phyloP scores from a whole-genome alignment of 2,329 filamentous ascomycete species.

The Biscogniauxia mediterranea region DNA sequence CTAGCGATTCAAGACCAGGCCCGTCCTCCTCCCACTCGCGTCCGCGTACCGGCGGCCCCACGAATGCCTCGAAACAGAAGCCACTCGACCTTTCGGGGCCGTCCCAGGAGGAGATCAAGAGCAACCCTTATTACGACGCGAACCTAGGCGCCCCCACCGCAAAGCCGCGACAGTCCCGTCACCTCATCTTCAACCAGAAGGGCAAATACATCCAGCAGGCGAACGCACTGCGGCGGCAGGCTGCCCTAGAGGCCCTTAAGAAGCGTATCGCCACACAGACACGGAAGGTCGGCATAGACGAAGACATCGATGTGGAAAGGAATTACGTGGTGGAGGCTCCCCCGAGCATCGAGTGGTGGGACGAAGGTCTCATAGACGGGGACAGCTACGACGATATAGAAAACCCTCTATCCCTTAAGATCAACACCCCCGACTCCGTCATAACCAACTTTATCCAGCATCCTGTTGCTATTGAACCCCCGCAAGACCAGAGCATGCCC shows the following conservation, averaged over 20 bases:
- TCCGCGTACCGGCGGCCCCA: conserved; percentile 17
- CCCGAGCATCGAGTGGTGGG: conserved; percentile 95
- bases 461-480: conserved; percentile 84
- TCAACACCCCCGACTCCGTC: conserved; percentile 77
- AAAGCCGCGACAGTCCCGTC: conserved; percentile 68
- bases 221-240: conserved; percentile 82
- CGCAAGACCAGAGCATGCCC: conserved; percentile 80
- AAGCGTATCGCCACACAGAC: conserved; percentile 85
- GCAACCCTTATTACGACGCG: conserved; percentile 82
- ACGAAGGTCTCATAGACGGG: conserved; percentile 79
- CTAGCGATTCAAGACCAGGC: conserved; percentile 40
- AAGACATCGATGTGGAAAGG: conserved; percentile 85
- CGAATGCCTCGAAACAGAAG: conserved; percentile 32
- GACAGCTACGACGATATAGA: conserved; percentile 71
- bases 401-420: conserved; percentile 64
- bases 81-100: conserved; percentile 29
- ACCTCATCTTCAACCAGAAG: conserved; percentile 88
- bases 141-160: conserved; percentile 57
- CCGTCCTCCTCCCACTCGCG: conserved; percentile 14
- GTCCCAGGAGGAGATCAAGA: conserved; percentile 33
- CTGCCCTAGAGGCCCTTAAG: conserved; percentile 90
- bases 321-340: conserved; percentile 82
- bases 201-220: conserved; percentile 97
- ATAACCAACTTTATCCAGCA: conserved; percentile 91
- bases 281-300: conserved; percentile 88